Evolutionary conservation across 2,329 filamentous ascomycete species (phyloP).

Genomic region (Tolypocladium ovalisporum): DNA sequence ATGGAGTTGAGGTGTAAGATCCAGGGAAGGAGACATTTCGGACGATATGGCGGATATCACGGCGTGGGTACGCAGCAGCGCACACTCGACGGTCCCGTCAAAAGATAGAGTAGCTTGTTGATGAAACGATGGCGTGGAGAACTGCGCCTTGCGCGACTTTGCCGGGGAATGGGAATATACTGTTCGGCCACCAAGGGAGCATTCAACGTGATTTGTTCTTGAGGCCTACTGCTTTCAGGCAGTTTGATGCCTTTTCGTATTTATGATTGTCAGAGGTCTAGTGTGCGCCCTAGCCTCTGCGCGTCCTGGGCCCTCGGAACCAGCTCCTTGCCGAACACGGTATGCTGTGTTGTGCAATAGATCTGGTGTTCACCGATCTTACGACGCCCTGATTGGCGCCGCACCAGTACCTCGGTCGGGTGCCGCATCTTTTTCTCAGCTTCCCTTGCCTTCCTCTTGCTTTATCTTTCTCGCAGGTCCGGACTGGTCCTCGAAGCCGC

Average conservation of each 20-base stretch:
- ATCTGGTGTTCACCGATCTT: background rate
- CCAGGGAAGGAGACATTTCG: background rate
- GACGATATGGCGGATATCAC: background rate
- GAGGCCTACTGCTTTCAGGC: conserved; percentile 17
- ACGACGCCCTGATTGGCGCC: background rate
- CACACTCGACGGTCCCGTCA: background rate
- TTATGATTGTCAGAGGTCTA: background rate
- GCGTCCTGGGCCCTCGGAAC: background rate
- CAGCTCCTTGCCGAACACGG: background rate
- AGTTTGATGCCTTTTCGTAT: conserved; percentile 10
- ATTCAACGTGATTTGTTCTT: conserved; percentile 8
- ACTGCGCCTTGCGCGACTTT: conserved; percentile 4
- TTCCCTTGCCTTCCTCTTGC: background rate
- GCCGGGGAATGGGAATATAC: background rate
- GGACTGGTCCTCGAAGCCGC: background rate
- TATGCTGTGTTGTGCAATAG: background rate
- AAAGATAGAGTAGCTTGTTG: background rate
- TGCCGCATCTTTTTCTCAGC: no score
- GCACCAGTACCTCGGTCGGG: no score
- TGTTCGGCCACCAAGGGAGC: background rate
- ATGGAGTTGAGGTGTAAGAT: conserved; percentile 3
- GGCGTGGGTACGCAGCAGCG: background rate
- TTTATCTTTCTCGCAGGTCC: background rate
- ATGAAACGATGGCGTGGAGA: conserved; percentile 1
- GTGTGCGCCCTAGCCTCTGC: background rate